Percentiles rank a stretch among this genome's conserved stretches.
Evolutionary conservation across 306 rosid species (phyloP).

Genomic region (Cicer bijugum): DNA sequence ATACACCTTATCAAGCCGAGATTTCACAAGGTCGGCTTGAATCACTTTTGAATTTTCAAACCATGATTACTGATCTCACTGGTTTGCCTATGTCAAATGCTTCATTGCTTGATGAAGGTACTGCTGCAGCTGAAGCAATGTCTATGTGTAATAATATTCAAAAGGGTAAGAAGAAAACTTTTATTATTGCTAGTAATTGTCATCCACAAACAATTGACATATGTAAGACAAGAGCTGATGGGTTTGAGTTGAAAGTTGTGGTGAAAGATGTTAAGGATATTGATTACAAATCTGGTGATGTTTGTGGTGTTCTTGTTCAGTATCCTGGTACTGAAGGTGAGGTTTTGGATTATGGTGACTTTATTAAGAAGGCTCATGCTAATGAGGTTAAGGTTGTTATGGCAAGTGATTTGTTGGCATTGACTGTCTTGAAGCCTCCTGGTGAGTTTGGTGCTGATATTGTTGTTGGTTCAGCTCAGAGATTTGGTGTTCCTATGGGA

Average conservation of each 20-base stretch:
- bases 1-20: conserved; percentile 99
- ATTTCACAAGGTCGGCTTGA: conserved; percentile 96
- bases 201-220: conserved; percentile 95
- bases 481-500: conserved; percentile 99
- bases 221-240: conserved; percentile 88
- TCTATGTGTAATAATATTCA: conserved; percentile 90
- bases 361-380: conserved; percentile 90
- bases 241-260: conserved; percentile 83
- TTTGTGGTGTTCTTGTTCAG: conserved; percentile 97
- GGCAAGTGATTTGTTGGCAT: conserved; percentile 90
- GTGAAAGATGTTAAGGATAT: conserved; percentile 69
- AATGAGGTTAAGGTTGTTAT: conserved; percentile 96
- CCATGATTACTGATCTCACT: conserved; percentile 86
- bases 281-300: conserved; percentile 86
- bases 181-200: conserved; percentile 78
- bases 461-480: conserved; percentile 96
- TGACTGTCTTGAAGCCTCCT: conserved; percentile 91
- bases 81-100: conserved; percentile 99
- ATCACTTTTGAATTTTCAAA: conserved; percentile 85
- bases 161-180: conserved; percentile 94
- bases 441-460: conserved; percentile 97
- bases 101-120: conserved; percentile 96
- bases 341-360: conserved; percentile 90
- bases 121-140: conserved; percentile 99
- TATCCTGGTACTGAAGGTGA: conserved; percentile 99